Evolutionary conservation across 2,329 filamentous ascomycete species (phyloP).

Genomic region (Beauveria bassiana): DNA sequence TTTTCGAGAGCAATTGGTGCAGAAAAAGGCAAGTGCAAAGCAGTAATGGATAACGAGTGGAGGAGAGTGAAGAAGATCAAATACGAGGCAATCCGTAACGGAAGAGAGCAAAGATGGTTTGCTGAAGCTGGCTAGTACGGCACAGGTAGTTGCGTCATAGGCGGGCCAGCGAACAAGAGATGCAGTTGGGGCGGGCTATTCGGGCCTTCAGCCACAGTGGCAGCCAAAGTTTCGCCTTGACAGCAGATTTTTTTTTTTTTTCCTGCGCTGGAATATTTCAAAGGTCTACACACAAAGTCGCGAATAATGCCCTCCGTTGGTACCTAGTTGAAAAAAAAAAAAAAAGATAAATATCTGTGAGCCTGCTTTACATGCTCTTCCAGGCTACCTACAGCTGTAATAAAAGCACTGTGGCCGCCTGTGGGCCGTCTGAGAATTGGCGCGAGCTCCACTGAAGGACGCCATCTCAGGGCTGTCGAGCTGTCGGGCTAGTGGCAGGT

Average conservation of each 20-base stretch:
- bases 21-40: not conserved
- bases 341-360: too few species aligned
- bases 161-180: not conserved
- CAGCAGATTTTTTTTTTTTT: not conserved
- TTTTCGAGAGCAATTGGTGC: not conserved
- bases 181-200: not conserved
- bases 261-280: not conserved
- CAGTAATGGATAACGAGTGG: not conserved
- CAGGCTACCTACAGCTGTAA: not conserved
- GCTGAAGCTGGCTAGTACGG: constrained; percentile 6
- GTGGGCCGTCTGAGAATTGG: not conserved
- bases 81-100: not conserved
- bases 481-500: not conserved
- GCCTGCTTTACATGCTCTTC: not conserved
- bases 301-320: too few species aligned
- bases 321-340: too few species aligned
- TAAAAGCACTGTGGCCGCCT: not conserved
- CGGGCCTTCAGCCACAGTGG: not conserved
- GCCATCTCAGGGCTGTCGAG: not conserved
- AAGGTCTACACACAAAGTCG: too few species aligned
- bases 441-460: not conserved
- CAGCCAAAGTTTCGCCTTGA: not conserved
- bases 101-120: not conserved
- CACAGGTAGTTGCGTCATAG: constrained; percentile 11
- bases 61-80: not conserved